phyloP scores from a whole-genome alignment of 2,329 filamentous ascomycete genomes.

The Colletotrichum sp. region DNA sequence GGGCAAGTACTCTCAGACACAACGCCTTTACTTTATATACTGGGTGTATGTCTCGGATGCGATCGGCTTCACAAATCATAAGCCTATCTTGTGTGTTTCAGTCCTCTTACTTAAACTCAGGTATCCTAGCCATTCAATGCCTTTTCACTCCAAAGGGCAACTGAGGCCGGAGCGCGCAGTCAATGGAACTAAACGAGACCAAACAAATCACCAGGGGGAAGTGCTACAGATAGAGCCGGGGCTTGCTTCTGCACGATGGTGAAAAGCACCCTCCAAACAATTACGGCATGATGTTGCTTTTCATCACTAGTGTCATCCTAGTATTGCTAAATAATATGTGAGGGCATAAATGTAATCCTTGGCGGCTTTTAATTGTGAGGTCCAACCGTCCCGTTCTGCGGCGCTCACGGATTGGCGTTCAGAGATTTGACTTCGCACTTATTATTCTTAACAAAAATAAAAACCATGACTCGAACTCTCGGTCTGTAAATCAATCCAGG shows the following conservation, averaged over 20 bases:
- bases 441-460: accelerated
- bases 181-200: neutral
- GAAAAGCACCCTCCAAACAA: accelerated
- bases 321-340: accelerated
- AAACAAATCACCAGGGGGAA: accelerated
- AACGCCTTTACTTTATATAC: neutral
- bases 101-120: neutral
- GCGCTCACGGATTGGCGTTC: accelerated
- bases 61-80: neutral
- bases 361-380: accelerated
- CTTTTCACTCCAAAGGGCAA: accelerated
- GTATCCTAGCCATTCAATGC: accelerated
- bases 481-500: accelerated
- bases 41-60: neutral
- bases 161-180: neutral
- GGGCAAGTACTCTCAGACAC: neutral
- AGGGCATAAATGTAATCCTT: no score
- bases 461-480: accelerated
- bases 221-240: no score
- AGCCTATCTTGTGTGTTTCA: accelerated
- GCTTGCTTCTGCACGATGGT: no score
- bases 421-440: no score
- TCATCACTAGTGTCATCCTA: no score
- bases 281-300: accelerated
- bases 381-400: accelerated